Percentiles rank a stretch among this genome's conserved stretches.
Conservation (phyloP, 768 basidiomycete species). For the Lyophyllum decastes region DNA sequence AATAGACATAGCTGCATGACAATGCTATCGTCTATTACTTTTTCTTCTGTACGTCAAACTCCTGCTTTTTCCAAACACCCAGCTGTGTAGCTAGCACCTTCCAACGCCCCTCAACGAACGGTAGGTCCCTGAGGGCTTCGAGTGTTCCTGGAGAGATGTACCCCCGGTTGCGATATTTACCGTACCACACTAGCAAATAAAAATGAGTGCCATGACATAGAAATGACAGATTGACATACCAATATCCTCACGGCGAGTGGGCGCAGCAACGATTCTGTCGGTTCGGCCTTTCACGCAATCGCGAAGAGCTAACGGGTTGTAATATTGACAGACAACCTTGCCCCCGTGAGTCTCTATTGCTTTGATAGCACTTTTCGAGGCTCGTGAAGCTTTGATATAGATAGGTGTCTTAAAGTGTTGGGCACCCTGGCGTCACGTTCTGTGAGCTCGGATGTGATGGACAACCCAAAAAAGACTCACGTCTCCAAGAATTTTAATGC, state of each 20-base stretch:
- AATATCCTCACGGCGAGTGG: conserved; percentile 85
- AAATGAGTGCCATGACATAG: not conserved
- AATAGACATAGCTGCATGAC: conserved; percentile 24
- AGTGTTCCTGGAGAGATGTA: conserved; percentile 68
- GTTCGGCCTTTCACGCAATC: conserved; percentile 74
- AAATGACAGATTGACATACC: conserved; percentile 45
- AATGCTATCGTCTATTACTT: conserved; percentile 23
- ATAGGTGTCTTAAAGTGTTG: conserved; percentile 69
- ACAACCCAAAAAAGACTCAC: conserved; percentile 42
- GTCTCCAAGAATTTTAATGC: conserved; percentile 88
- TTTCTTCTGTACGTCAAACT: conserved; percentile 42
- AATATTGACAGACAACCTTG: conserved; percentile 85
- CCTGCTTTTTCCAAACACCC: conserved; percentile 52
- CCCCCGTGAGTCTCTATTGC: conserved; percentile 86
- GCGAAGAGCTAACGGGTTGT: conserved; percentile 82
- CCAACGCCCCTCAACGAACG: conserved; percentile 73
- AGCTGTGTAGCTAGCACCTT: conserved; percentile 63
- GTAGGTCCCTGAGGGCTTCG: conserved; percentile 47
- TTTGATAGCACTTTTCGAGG: conserved; percentile 81
- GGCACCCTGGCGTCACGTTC: conserved; percentile 50
- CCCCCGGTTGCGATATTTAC: conserved; percentile 70
- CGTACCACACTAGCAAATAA: conserved; percentile 68
- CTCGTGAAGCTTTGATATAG: conserved; percentile 81
- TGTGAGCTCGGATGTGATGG: not conserved
- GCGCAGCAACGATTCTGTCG: conserved; percentile 74